Base-by-base conservation (phyloP, 176 grass and related monocot species). In the Phoenix roebelenii region DNA sequence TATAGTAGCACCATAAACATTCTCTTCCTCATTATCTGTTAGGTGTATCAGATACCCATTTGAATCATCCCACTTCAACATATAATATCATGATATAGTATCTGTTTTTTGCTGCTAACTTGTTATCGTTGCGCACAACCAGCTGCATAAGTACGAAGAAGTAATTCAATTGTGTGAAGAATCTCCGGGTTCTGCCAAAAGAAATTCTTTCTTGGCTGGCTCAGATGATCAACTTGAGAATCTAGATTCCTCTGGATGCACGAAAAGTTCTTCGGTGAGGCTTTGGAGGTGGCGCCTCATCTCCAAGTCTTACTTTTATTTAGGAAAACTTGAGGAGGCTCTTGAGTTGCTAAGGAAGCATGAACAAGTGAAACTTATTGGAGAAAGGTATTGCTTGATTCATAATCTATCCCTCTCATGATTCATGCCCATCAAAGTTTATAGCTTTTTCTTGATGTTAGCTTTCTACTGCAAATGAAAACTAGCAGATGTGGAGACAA, bases 291-390 rank as follows among this genome's bases (percentile, higher is more conserved):
- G 66, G 74, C 35, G 2, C 35, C 35, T 44, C 35, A 44, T 44
- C 5, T 44, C 75, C 9, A 90, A 86, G 70, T 85, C 87, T 15
- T 90, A 83, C 82, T 90, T 90, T 59, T 86, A 79, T 65, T 78
- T 77, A 72, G 87, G 82, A 72, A 90, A 82, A 59, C 75, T 90
- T 61, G 87, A 90, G 35, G 79, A 90, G 60, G 75, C 87, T 59
- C 55, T 82, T 61, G 74, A 74, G 57, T 74, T 76, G 30, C 25
- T 85, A 61, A 90, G 72, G 59, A 90, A 72, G 60, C 55, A 77
- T 57, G 71, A 70, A 25, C 75, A 82, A 76, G 60, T 65, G 67
- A 60, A 63, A 64, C 28, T 70, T 16, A 71, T 29, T 54, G 61
- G 19, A 23, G 59, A 61, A 63, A 54, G 71, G 71, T 74, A 62